Conservation (phyloP, 2,329 filamentous ascomycete genomes). For the Escovopsis sp. region DNA sequence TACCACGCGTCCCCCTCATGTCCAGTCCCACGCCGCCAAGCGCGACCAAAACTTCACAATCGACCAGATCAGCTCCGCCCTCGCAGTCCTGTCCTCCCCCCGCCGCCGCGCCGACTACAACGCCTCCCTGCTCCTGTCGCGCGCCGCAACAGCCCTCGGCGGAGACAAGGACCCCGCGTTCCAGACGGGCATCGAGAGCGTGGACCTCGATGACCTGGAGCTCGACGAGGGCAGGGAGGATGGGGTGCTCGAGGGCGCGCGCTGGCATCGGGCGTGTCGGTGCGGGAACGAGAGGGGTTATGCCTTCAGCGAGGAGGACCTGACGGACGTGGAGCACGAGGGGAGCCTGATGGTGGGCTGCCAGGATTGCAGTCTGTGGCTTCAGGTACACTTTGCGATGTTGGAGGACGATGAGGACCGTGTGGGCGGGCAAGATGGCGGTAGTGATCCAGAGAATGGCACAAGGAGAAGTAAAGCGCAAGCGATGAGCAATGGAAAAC, state of each 20-base stretch:
- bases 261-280: conserved; percentile 44
- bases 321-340: conserved; percentile 41
- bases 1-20: not conserved
- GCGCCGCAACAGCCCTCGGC: conserved; percentile 8
- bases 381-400: conserved; percentile 47
- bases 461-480: too few species aligned
- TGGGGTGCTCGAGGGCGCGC: too few species aligned
- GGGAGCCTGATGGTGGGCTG: conserved; percentile 50
- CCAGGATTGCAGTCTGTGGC: conserved; percentile 50
- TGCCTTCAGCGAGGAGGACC: conserved; percentile 39
- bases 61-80: conserved; percentile 49
- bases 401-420: conserved; percentile 22
- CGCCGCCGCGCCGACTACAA: conserved; percentile 38
- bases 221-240: conserved; percentile 31
- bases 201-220: conserved; percentile 50
- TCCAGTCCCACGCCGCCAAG: not conserved
- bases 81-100: conserved; percentile 37
- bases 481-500: too few species aligned
- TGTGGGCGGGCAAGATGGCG: too few species aligned
- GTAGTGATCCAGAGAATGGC: too few species aligned
- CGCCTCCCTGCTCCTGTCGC: conserved; percentile 25
- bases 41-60: conserved; percentile 28
- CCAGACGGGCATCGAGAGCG: conserved; percentile 44
- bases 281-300: conserved; percentile 50
- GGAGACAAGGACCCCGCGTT: conserved; percentile 19